Evolutionary conservation across 179 eudicot genomes (phyloP), one percentile per base, ranked within the genome.

Genomic region (Patellifolia procumbens): DNA sequence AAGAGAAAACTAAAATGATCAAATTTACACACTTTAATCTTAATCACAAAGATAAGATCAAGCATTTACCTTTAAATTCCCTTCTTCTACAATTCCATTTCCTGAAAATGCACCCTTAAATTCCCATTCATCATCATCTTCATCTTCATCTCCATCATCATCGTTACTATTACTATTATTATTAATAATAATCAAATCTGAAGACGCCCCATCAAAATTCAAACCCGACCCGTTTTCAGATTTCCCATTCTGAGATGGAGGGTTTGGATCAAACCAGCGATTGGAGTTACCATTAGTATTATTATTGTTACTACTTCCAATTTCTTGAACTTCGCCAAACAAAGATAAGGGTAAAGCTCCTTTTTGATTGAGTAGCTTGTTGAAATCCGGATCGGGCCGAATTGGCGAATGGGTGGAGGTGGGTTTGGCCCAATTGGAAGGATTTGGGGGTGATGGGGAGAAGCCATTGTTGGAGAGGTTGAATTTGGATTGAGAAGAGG

Each of bases 311-410:
- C 39, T 15, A 35, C 9, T 77, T 62, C 75, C 76, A 12, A 35
- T 37, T 55, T 62, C 86, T 60, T 88, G 92, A 73, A 86, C 81
- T 20, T 79, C 87, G 10, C 94, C 94, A n/a, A 93, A 91, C 20
- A 91, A 37, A 49, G 97, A 93, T 31, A 93, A 79, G 48, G 97
- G 97, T 68, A 91, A 75, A 69, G 97, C 91, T 60, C 91, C 94
- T 68, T 72, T 78, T 12, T 82, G 89, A 78, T 87, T 89, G 70
- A 72, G 73, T 80, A 83, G 69, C 51, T 26, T 55, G 15, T 37
- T 72, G 7, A 76, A 24, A 5, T 9, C 78, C 77, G 72, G 75
- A 60, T 76, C 78, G 31, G 29, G 32, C 52, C 62, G 81, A 24
- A 37, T 24, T n/a, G 74, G 22, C 43, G 66, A 56, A 22, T 70